Evolutionary conservation across 2,329 filamentous ascomycete species (phyloP).

Genomic region (Diaporthe eres): DNA sequence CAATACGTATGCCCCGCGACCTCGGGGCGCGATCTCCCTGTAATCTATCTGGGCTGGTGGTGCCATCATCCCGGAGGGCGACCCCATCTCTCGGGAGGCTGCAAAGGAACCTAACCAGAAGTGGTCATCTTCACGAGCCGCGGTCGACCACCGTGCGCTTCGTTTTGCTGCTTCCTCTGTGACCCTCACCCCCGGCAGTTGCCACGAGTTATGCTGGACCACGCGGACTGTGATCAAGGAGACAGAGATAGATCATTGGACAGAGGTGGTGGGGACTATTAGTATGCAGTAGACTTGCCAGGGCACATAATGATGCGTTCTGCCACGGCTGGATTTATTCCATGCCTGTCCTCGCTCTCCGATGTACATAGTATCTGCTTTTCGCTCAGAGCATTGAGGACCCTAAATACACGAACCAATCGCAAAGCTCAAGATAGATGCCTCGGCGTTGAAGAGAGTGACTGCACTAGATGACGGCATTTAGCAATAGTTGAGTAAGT

Average conservation of each 20-base stretch:
- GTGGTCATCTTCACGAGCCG: slow-evolving; percentile 27
- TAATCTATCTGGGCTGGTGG: neutral
- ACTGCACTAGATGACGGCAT: neutral
- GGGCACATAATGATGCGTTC: neutral
- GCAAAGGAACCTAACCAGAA: slow-evolving; percentile 30
- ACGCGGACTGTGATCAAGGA: neutral
- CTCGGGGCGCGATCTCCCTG: neutral
- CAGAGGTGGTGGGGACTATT: neutral
- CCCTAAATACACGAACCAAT: neutral
- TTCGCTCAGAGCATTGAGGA: neutral
- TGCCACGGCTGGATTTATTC: neutral
- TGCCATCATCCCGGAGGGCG: slow-evolving; percentile 13
- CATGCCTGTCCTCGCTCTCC: neutral
- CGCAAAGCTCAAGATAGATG: neutral
- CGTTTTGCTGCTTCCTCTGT: neutral
- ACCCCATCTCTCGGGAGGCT: slow-evolving; percentile 14
- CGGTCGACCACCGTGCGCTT: slow-evolving; percentile 8
- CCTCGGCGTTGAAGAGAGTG: neutral
- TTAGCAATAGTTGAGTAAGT: neutral
- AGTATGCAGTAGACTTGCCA: neutral
- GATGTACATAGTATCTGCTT: neutral
- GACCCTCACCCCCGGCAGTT: slow-evolving; percentile 27
- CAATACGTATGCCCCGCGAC: neutral
- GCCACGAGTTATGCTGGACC: neutral
- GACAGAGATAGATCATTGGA: neutral